Percentiles rank a stretch among this genome's conserved stretches.
phyloP scores from a whole-genome alignment of 192 early-diverging fungal genomes.

The Linnemannia elongata region DNA sequence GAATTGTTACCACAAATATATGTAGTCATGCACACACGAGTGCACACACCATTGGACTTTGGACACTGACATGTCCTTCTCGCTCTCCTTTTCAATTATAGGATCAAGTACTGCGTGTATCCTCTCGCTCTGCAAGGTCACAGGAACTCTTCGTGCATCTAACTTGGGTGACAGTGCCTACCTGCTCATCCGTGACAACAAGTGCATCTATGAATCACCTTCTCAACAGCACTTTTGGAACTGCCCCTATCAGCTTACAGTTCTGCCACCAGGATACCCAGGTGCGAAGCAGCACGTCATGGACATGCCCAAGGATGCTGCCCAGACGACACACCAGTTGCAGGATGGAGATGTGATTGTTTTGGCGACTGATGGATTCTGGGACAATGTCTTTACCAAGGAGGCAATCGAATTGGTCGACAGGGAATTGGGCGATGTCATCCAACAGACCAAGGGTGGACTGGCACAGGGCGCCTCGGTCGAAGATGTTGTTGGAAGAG shows the following conservation, averaged over 20 bases:
- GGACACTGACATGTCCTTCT: background rate
- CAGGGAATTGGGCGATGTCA: constrained; percentile 53
- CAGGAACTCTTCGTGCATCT: constrained; percentile 66
- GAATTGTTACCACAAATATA: background rate
- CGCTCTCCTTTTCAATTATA: constrained; percentile 3
- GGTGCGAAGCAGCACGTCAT: constrained; percentile 62
- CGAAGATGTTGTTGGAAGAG: constrained; percentile 55
- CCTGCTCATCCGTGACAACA: constrained; percentile 66
- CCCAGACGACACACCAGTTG: constrained; percentile 62
- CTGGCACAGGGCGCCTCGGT: constrained; percentile 13
- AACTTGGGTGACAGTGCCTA: constrained; percentile 71
- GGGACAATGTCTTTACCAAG: constrained; percentile 71
- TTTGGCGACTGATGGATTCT: constrained; percentile 72
- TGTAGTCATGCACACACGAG: too few species aligned
- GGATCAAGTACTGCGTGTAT: constrained; percentile 72
- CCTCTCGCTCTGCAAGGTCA: constrained; percentile 66
- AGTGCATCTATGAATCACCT: constrained; percentile 68
- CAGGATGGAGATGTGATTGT: constrained; percentile 72
- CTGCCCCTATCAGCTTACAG: constrained; percentile 72
- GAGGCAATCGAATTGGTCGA: constrained; percentile 69
- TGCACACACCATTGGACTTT: too few species aligned
- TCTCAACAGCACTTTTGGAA: constrained; percentile 76
- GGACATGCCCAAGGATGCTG: constrained; percentile 70
- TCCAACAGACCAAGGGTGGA: constrained; percentile 17
- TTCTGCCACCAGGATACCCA: constrained; percentile 68